phyloP scores from a whole-genome alignment of 139 green algal genomes.

The Micractinium sp. region DNA sequence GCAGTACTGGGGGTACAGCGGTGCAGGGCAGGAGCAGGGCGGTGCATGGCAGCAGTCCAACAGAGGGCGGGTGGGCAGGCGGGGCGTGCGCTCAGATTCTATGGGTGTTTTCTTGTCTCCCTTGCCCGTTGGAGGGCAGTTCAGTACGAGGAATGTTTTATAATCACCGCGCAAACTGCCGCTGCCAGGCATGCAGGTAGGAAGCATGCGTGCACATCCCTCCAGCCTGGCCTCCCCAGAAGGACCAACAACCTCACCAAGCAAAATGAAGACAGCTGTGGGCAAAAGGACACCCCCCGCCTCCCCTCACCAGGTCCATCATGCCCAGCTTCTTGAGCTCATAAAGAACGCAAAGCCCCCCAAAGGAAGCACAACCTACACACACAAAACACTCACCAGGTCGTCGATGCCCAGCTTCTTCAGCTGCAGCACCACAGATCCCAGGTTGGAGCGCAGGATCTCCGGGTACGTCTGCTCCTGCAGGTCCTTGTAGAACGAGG shows the following conservation, averaged over 20 bases:
- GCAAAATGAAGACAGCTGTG: background rate
- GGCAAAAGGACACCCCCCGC: no score
- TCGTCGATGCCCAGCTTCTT: slow-evolving; percentile 99
- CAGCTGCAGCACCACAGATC: slow-evolving; percentile 96
- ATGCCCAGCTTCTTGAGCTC: no score
- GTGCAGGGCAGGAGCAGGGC: background rate
- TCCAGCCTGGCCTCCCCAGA: no score
- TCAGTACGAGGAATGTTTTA: slow-evolving; percentile 84
- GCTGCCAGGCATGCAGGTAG: background rate
- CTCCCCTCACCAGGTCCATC: no score
- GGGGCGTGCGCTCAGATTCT: slow-evolving; percentile 66
- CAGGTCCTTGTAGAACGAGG: slow-evolving; percentile 95
- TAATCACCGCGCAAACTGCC: slow-evolving; percentile 48
- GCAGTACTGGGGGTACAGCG: no score
- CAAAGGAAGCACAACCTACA: background rate
- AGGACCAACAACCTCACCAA: no score
- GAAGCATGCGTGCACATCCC: background rate
- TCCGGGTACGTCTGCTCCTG: slow-evolving; percentile 99
- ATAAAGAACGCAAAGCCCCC: no score
- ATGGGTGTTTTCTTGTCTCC: slow-evolving; percentile 67
- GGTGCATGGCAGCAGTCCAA: background rate
- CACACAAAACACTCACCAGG: slow-evolving; percentile 73
- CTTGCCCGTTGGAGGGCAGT: slow-evolving; percentile 16
- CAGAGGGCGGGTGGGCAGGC: background rate
- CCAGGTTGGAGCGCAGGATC: slow-evolving; percentile 98